These are phyloP conservation scores for Ampelomyces quisqualis DNA, from an alignment of 2,329 filamentous ascomycete species.

Conservation along the genomic window DNA sequence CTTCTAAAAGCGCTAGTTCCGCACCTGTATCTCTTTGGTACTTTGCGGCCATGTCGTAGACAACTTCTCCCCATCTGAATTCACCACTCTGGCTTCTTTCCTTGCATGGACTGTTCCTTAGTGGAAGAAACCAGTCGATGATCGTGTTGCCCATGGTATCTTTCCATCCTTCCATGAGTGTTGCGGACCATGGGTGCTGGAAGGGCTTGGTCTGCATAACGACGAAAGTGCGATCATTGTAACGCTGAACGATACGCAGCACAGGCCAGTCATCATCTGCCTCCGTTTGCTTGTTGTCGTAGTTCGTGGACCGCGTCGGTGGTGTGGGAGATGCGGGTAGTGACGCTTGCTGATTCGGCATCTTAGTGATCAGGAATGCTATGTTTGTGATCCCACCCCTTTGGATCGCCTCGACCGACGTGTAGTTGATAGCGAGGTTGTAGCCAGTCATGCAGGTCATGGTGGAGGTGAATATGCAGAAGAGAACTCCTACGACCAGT, in stretches of 20 bases:
- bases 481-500: conserved; percentile 68
- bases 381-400: conserved; percentile 65
- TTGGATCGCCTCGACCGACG: conserved; percentile 77
- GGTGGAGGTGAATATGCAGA: conserved; percentile 74
- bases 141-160: conserved; percentile 73
- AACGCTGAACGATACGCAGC: conserved; percentile 19
- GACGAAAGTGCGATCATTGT: conserved; percentile 65
- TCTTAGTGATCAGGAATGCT: conserved; percentile 59
- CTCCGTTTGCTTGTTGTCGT: conserved; percentile 8
- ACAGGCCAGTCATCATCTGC: conserved; percentile 26
- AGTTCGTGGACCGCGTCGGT: conserved; percentile 8
- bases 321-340: conserved; percentile 12
- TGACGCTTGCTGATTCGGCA: conserved; percentile 7
- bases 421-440: conserved; percentile 71
- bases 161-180: conserved; percentile 68
- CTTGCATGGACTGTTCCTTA: conserved; percentile 72
- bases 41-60: conserved; percentile 45
- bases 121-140: conserved; percentile 78
- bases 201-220: conserved; percentile 71
- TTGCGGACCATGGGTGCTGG: conserved; percentile 85
- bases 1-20: conserved; percentile 20
- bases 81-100: conserved; percentile 67
- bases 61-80: conserved; percentile 65
- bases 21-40: conserved; percentile 26
- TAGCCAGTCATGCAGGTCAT: conserved; percentile 75